Percentiles rank a stretch among this genome's conserved stretches.
Evolutionary conservation across 148 eudicot genomes (phyloP).

Genomic region (Spergularia bocconei): DNA sequence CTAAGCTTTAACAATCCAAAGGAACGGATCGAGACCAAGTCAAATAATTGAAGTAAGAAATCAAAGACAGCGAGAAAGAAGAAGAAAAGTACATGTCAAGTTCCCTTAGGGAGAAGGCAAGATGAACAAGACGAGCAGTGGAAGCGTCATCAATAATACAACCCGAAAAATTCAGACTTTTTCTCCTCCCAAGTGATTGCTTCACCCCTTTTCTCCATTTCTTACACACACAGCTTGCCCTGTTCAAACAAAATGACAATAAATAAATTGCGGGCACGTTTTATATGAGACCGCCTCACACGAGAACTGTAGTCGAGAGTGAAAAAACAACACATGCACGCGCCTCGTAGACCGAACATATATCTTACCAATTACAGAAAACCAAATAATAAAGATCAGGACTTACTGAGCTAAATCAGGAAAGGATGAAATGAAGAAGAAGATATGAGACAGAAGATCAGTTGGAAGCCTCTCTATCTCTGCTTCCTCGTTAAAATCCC

Average conservation of each 20-base stretch:
- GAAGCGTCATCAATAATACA: constrained; percentile 86
- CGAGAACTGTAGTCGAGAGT: no score
- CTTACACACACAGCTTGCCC: constrained; percentile 78
- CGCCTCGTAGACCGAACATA: no score
- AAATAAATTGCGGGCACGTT: neutral
- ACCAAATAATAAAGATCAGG: no score
- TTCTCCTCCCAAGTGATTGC: constrained; percentile 69
- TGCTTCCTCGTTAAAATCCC: constrained; percentile 33
- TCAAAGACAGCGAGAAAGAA: neutral
- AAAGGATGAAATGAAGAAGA: constrained; percentile 61
- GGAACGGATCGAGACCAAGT: no score
- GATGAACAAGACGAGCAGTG: constrained; percentile 69
- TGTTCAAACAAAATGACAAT: constrained; percentile 10
- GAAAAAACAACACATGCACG: no score
- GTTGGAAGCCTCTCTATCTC: constrained; percentile 73
- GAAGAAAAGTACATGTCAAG: constrained; percentile 66
- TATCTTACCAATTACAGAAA: neutral
- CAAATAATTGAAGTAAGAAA: neutral
- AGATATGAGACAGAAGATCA: constrained; percentile 72
- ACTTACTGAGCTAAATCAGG: constrained; percentile 84
- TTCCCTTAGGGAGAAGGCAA: constrained; percentile 78
- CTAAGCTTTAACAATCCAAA: no score
- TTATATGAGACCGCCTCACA: no score
- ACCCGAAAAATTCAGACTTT: constrained; percentile 72
- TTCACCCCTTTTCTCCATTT: constrained; percentile 89